Percentiles rank a stretch among this genome's conserved stretches.
phyloP scores from a whole-genome alignment of 768 basidiomycete genomes.

The Lactarius hatsudake region DNA sequence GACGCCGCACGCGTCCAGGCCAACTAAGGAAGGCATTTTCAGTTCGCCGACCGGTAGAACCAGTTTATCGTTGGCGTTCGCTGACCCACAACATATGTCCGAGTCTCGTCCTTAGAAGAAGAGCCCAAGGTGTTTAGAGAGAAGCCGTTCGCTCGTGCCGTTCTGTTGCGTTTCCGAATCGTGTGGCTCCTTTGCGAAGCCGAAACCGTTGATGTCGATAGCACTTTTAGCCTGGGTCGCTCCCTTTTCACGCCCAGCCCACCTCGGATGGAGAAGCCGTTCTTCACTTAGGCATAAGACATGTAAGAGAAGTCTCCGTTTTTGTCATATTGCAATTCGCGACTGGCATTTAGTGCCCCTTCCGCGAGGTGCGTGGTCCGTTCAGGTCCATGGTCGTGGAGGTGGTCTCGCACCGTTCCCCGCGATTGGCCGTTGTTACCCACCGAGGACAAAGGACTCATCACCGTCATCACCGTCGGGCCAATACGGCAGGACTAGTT shows the following conservation, averaged over 20 bases:
- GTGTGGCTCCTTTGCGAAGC: neutral
- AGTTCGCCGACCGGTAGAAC: neutral
- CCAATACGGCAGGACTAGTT: neutral
- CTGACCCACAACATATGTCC: neutral
- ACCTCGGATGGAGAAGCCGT: neutral
- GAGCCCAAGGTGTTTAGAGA: neutral
- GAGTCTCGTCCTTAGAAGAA: neutral
- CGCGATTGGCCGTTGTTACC: neutral
- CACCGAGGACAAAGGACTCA: neutral
- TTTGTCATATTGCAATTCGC: neutral
- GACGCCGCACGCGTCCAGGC: neutral
- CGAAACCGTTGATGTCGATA: neutral
- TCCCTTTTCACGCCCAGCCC: neutral
- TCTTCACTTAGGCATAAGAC: neutral
- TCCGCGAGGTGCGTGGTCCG: neutral
- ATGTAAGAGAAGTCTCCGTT: neutral
- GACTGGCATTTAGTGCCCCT: neutral
- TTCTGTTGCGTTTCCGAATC: too few species aligned
- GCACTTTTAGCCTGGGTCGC: neutral
- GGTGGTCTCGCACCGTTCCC: neutral
- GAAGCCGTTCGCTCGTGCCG: neutral
- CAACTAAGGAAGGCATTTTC: neutral
- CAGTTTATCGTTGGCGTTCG: neutral
- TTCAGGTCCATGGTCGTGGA: neutral
- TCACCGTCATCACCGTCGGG: neutral